Conservation (phyloP, 345 rosid genomes). For the Eucalyptus sp. region DNA sequence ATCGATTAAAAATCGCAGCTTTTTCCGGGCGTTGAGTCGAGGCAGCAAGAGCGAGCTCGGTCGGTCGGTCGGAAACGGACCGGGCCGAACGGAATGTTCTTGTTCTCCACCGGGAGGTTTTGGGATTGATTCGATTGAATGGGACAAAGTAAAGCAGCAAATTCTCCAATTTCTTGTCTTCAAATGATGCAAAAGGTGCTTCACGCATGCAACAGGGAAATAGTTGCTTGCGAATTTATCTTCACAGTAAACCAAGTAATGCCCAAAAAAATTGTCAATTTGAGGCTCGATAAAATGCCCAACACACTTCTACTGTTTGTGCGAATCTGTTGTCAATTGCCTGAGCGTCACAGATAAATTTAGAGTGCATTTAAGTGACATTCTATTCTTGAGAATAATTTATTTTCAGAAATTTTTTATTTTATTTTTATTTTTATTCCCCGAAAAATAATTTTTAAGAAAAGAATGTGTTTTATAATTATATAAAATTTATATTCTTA, state of each 20-base stretch:
- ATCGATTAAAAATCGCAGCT: neutral
- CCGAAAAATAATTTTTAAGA: fast-evolving
- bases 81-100: neutral
- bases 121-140: neutral
- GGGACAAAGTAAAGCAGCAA: neutral
- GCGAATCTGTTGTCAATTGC: too few species aligned
- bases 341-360: too few species aligned
- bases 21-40: neutral
- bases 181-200: neutral
- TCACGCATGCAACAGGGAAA: neutral
- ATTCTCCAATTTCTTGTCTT: neutral
- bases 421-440: fast-evolving
- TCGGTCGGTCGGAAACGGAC: neutral
- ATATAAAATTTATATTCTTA: too few species aligned
- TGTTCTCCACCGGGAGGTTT: neutral
- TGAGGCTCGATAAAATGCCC: neutral
- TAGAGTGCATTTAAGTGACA: too few species aligned
- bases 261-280: neutral
- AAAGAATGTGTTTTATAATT: fast-evolving
- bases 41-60: neutral
- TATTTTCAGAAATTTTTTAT: fast-evolving
- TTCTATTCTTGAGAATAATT: fast-evolving
- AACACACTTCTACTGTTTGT: neutral
- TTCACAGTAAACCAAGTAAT: neutral
- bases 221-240: neutral